Base-by-base conservation (phyloP, 2,329 filamentous ascomycete species). In the Trichoderma atroviride region DNA sequence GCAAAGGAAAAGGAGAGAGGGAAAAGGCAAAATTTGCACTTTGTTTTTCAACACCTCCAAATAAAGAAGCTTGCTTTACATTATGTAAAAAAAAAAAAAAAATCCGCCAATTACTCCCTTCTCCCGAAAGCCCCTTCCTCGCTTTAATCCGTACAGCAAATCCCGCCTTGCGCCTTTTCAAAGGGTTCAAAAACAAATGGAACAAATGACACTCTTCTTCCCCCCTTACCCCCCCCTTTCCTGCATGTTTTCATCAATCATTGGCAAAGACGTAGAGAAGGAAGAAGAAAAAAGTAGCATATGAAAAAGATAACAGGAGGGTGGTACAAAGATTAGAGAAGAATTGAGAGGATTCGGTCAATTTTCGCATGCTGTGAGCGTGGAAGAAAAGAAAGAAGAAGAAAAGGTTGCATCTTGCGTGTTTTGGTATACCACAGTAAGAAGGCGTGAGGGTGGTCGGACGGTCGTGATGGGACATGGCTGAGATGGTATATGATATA, bases 51-150 rank as follows among this genome's bases (percentile, higher is more conserved):
- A 24, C 43, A 31, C 47, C 47, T 55, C 22, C 40, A 64, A 61
- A 40, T 19, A 40, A 40, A 43, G 19, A 43, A 43, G 22, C 35
- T 64, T 56, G 50, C 29, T 43, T 19, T 50, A 62, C n/a, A 52
- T 62, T 19, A 64, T 43, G 40, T 27, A 2, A 27, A 4, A 4
- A 3, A 3, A 35, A 3, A 35, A 35, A 40, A 53, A 27, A 63
- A 64, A 64, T 64, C 61, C 50, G n/a, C 50, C 55, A 64, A 56
- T 56, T 50, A 35, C 56, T 60, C 64, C 55, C 37, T 40, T 50
- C n/a, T n/a, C n/a, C 47, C 22, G 1, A 22, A 22, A 13, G 33
- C 11, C 40, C 56, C n/a, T 67, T 9, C 56, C 40, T 43, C 31
- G 29, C 64, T 40, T 43, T 43, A 19, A 4, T 40, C 56, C 33